Evolutionary conservation across 73 alveolate genomes (phyloP), one percentile per base, ranked within the genome.

Genomic region (Effrenium voratum): DNA sequence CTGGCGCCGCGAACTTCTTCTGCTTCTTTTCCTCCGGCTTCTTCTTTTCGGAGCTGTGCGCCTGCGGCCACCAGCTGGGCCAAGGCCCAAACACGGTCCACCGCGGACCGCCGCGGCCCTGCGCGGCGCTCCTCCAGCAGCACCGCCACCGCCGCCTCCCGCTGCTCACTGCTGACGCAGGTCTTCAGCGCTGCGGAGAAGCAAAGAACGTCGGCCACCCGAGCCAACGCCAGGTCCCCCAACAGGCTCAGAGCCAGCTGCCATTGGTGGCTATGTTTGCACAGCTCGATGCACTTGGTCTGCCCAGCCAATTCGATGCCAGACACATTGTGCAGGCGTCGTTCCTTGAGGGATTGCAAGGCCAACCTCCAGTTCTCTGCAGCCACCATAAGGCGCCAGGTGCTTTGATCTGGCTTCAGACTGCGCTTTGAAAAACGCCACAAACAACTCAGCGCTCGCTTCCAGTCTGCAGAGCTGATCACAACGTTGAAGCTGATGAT

Each of bases 351-450:
- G 30, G 82, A 32, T 47, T 6, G 24, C 82, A 70, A 34, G 47
- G 47, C 40, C 82, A 44, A 70, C 38, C 49, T 32, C 82, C 82
- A 70, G 30, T 70, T 70, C n/a, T 30, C 30, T 32, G 82, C 82
- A 70, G 8, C 40, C 82, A 70, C 82, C 47, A 47, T 70, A 44
- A 70, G 16, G n/a, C 38, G 82, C 82, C 82, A 70, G 13, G 82
- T 47, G 22, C 49, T 34, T 70, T 70, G 49, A 70, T 32, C 82
- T 70, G 82, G 82, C 30, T 36, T 26, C n/a, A 70, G 45, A 44
- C 82, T 36, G 0, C 22, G 47, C 15, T 70, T 70, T 70, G 49
- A 10, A 70, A 12, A 26, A 32, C 30, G 82, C 16, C 47, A 70
- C 38, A 30, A 28, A 34, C 28, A 1, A n/a, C n/a, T 34, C 24